Evolutionary conservation across 164 flowering plant genomes (phyloP), one percentile per base, ranked within the genome.

Genomic region (Cinnamomum chago): DNA sequence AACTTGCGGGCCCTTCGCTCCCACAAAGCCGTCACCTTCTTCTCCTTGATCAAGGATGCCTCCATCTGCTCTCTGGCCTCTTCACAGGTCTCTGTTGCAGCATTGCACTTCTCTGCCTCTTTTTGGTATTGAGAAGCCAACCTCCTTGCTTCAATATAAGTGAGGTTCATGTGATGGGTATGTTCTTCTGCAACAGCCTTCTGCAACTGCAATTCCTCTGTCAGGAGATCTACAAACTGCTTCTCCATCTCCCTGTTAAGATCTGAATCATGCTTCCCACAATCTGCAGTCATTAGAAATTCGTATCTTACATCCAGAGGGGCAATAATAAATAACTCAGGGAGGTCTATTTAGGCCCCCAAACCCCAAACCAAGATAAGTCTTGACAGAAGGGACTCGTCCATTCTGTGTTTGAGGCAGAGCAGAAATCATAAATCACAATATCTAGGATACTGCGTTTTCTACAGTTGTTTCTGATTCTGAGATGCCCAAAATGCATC

Each of bases 71-170:
- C 97, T 78, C 98, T 83, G 40, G 98, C 92, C 23, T 73, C 89
- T 81, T 94, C 97, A 47, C 98, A 94, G 12, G 87, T 91, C 82
- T 94, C 93, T 2, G 94, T 94, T 55, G 98, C 96, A n/a, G 92
- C 78, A 73, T 85, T 92, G 86, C 98, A 94, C 67, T 94, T 94
- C 76, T 94, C 97, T 3, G 92, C 92, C 81, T 94, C 98, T 73
- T 68, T 85, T 69, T 90, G 96, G 84, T 90, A 94, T 76, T 85
- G 90, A n/a, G 88, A 83, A 77, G 92, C 98, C 25, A 88, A 80
- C 75, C 90, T 86, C 81, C 88, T 88, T 3, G 97, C 98, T 79
- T 90, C 97, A 20, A 78, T 76, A 50, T 87, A 82, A 2, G 97
- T 90, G 68, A 81, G 64, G 80, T 94, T 94, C 89, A 87, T 89